These are phyloP conservation scores for Sambucus nigra DNA, from an alignment of 129 eudicot species.

Conservation along the genomic window DNA sequence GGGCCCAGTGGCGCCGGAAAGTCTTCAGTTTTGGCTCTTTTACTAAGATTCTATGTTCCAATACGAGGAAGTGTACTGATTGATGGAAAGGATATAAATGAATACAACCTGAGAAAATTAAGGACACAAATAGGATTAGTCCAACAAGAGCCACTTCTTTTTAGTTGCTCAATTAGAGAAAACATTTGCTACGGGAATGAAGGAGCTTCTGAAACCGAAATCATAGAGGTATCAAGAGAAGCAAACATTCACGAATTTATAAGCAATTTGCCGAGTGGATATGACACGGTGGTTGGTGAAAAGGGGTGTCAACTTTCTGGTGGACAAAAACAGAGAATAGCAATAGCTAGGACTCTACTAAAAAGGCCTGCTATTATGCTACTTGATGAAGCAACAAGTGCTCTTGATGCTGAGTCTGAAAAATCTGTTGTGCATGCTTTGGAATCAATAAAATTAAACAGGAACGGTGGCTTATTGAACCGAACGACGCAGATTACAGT, in stretches of 20 bases:
- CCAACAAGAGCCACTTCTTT: constrained; percentile 72
- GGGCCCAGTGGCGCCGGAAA: constrained; percentile 89
- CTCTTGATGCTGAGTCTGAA: constrained; percentile 82
- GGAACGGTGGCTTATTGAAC: constrained; percentile 11
- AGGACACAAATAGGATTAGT: constrained; percentile 63
- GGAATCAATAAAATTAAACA: constrained; percentile 34
- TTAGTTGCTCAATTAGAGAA: constrained; percentile 64
- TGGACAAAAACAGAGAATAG: constrained; percentile 79
- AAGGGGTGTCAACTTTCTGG: constrained; percentile 90
- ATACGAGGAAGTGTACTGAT: constrained; percentile 35
- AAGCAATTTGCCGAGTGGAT: constrained; percentile 68
- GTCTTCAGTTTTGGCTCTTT: constrained; percentile 60
- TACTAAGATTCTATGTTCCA: constrained; percentile 59
- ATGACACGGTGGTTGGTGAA: constrained; percentile 63
- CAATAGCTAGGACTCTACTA: constrained; percentile 57
- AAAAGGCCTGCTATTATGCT: constrained; percentile 71
- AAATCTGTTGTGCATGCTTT: constrained; percentile 53
- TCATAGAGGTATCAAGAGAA: constrained; percentile 49
- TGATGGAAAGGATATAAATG: constrained; percentile 44
- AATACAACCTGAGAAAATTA: constrained; percentile 51
- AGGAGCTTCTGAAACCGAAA: constrained; percentile 52
- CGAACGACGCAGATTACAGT: constrained; percentile 55
- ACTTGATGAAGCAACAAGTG: constrained; percentile 84
- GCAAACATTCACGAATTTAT: constrained; percentile 72
- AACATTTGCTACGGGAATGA: constrained; percentile 68